Conservation (phyloP, 163 green algal genomes). For the Volvox carteri region DNA sequence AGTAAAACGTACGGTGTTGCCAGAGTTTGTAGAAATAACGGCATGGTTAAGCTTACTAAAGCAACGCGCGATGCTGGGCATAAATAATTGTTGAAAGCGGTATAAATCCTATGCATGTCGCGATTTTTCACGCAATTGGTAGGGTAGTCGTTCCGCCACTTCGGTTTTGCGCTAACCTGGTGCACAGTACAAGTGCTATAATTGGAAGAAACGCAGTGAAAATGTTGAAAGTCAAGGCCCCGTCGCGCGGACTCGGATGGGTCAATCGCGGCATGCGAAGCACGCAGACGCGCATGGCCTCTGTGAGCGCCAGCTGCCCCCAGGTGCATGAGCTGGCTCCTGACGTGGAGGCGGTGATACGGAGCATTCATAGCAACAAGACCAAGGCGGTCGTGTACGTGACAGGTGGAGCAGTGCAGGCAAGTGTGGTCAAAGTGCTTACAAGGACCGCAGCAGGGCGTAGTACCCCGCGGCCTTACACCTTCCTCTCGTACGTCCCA, state of each 20-base stretch:
- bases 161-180: background rate
- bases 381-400: conserved; percentile 67
- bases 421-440: background rate
- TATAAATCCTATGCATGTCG: background rate
- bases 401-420: conserved; percentile 67
- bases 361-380: conserved; percentile 56
- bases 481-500: too few relatives aligned
- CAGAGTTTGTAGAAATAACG: background rate
- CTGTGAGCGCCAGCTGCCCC: background rate
- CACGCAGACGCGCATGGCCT: background rate
- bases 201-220: background rate
- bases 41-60: too few relatives aligned
- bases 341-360: conserved; percentile 60
- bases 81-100: too few relatives aligned
- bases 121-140: background rate
- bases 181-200: background rate
- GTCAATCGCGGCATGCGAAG: background rate
- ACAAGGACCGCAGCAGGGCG: too few relatives aligned
- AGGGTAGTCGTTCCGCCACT: background rate
- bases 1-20: background rate
- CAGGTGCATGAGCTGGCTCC: conserved; percentile 51
- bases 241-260: background rate
- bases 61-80: too few relatives aligned
- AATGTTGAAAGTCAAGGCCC: conserved; percentile 12
- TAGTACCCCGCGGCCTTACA: too few relatives aligned